Evolutionary conservation across 2,329 filamentous ascomycete species (phyloP).

Genomic region (Tolypocladium nubicola): DNA sequence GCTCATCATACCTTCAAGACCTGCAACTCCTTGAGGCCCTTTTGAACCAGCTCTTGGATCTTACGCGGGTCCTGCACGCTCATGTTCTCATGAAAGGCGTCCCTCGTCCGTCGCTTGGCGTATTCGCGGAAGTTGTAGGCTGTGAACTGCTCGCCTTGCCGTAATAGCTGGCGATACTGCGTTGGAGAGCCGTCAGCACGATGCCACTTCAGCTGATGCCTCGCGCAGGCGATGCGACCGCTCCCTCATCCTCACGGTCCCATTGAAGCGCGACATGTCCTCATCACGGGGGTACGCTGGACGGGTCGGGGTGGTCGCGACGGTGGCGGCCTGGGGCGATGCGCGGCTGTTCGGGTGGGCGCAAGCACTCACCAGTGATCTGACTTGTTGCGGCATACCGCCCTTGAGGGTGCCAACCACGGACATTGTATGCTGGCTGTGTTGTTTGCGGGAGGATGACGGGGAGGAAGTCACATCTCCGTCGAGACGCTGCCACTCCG

Average conservation of each 20-base stretch:
- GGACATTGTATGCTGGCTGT: conserved; percentile 21
- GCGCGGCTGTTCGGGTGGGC: background rate
- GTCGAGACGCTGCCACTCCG: background rate
- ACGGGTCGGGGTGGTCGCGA: background rate
- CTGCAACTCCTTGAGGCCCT: conserved; percentile 77
- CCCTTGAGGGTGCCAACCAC: conserved; percentile 31
- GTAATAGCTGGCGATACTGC: conserved; percentile 85
- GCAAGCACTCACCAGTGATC: conserved; percentile 34
- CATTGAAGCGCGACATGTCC: background rate
- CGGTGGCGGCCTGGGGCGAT: background rate
- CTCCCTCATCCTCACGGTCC: background rate
- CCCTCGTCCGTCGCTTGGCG: conserved; percentile 77
- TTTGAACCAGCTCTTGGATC: conserved; percentile 83
- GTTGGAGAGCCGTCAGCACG: background rate
- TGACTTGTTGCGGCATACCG: conserved; percentile 45
- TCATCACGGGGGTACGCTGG: background rate
- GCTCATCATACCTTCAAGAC: conserved; percentile 66
- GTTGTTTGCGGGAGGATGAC: background rate
- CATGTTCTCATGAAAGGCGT: conserved; percentile 79
- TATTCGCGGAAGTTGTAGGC: conserved; percentile 98
- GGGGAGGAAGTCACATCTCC: background rate
- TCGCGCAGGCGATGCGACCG: background rate
- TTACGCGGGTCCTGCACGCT: conserved; percentile 60
- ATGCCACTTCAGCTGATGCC: background rate
- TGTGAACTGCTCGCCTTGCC: conserved; percentile 77